Evolutionary conservation across 345 rosid genomes (phyloP).

Genomic region (Eucalyptus melliodora): DNA sequence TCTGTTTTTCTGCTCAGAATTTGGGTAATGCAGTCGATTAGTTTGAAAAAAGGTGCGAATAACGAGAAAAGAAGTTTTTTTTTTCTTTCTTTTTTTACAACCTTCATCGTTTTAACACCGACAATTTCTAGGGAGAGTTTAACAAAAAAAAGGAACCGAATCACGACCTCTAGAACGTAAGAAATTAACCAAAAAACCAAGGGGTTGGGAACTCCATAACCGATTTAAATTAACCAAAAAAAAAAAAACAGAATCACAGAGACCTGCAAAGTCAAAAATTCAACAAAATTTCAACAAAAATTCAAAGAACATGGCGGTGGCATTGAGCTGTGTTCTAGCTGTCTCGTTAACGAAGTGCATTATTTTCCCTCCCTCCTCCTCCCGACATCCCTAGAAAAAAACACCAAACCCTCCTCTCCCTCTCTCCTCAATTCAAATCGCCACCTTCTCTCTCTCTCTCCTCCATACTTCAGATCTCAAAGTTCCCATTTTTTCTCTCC

Average conservation of each 20-base stretch:
- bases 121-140: not conserved
- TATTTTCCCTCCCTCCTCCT: not conserved
- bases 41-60: not conserved
- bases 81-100: too few species aligned
- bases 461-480: not conserved
- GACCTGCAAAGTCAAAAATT: too few species aligned
- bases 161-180: not conserved
- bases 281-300: not conserved
- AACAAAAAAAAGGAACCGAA: not conserved
- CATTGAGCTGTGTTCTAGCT: conserved; percentile 83
- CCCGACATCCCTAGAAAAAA: not conserved
- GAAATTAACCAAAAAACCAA: not conserved
- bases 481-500: not conserved
- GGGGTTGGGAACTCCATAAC: not conserved
- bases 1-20: not conserved
- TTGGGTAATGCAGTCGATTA: not conserved
- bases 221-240: not conserved
- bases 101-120: not conserved
- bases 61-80: not conserved
- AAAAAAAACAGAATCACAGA: not conserved
- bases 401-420: not conserved
- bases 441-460: not conserved
- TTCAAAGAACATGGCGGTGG: not conserved
- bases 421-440: not conserved
- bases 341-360: conserved; percentile 20